phyloP scores from a whole-genome alignment of 257 asterid species.

The Scutellaria galericulata region DNA sequence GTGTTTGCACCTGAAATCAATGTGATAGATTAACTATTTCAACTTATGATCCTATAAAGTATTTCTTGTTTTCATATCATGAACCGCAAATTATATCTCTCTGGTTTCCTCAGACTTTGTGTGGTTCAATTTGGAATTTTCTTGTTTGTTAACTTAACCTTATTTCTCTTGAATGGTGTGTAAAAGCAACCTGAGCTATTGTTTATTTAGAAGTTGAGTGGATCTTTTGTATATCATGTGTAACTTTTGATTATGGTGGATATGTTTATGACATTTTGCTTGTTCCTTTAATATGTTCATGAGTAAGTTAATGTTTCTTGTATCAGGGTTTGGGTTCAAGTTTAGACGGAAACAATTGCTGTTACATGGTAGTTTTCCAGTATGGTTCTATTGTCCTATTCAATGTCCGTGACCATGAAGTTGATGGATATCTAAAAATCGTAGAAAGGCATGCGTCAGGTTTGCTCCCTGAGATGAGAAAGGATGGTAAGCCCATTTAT shows the following conservation, averaged over 20 bases:
- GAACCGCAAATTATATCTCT: not conserved
- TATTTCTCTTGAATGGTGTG: conserved; percentile 14
- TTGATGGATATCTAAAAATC: conserved; percentile 79
- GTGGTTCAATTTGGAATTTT: not conserved
- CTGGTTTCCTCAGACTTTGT: not conserved
- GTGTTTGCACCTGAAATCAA: not conserved
- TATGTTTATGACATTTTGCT: not conserved
- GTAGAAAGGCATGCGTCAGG: conserved; percentile 85
- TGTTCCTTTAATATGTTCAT: conserved; percentile 13
- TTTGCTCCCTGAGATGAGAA: conserved; percentile 88
- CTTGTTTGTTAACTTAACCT: not conserved
- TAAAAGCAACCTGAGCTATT: not conserved
- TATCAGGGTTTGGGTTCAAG: conserved; percentile 70
- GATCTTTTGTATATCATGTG: not conserved
- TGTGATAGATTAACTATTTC: not conserved
- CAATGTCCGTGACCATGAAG: conserved; percentile 79
- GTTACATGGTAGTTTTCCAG: conserved; percentile 91
- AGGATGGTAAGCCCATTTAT: conserved; percentile 73
- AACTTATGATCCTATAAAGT: not conserved
- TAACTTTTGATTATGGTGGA: not conserved
- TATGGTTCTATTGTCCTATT: conserved; percentile 95
- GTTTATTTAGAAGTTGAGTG: not conserved
- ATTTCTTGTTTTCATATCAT: not conserved
- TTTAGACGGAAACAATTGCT: conserved; percentile 68
- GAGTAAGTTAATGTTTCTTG: conserved; percentile 27